A percentile compares a stretch with the other conserved stretches of the same genome.
These are phyloP conservation scores for Metschnikowia reukaufii DNA, from an alignment of 805 yeast species.

Conservation along the genomic window DNA sequence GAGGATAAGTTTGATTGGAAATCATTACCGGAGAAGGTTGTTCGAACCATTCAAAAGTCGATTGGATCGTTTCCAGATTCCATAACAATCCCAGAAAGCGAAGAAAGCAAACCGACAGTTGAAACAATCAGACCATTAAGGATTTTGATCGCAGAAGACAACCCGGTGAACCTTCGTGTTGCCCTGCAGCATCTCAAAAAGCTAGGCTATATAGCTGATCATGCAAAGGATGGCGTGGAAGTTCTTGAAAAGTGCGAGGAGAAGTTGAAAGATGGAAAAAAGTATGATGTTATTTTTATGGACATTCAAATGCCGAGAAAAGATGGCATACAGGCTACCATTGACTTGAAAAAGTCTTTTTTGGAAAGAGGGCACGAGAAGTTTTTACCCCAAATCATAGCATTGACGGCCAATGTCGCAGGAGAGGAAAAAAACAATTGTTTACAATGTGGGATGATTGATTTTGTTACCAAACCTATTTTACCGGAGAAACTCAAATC, in stretches of 20 bases:
- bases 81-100: not conserved
- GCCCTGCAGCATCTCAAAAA: constrained; percentile 49
- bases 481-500: constrained; percentile 44
- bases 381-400: constrained; percentile 41
- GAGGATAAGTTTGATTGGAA: constrained; percentile 9
- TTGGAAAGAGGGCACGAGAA: constrained; percentile 17
- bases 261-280: constrained; percentile 23
- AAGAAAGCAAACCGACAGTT: not conserved
- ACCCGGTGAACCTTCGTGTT: constrained; percentile 48
- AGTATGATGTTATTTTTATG: constrained; percentile 54
- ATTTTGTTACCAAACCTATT: constrained; percentile 53
- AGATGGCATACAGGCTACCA: constrained; percentile 56
- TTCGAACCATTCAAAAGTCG: constrained; percentile 5
- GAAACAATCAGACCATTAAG: constrained; percentile 35
- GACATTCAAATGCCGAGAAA: constrained; percentile 57
- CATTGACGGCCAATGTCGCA: constrained; percentile 54
- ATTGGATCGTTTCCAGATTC: not conserved
- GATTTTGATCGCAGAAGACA: constrained; percentile 57
- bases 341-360: constrained; percentile 36
- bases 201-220: constrained; percentile 51
- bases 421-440: constrained; percentile 52
- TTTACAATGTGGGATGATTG: constrained; percentile 51
- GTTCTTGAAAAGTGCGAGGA: constrained; percentile 38
- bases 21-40: constrained; percentile 5
- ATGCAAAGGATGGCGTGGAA: constrained; percentile 52